Base-by-base conservation (phyloP, 2,329 filamentous ascomycete species). In the Pseudomassariella vexata region DNA sequence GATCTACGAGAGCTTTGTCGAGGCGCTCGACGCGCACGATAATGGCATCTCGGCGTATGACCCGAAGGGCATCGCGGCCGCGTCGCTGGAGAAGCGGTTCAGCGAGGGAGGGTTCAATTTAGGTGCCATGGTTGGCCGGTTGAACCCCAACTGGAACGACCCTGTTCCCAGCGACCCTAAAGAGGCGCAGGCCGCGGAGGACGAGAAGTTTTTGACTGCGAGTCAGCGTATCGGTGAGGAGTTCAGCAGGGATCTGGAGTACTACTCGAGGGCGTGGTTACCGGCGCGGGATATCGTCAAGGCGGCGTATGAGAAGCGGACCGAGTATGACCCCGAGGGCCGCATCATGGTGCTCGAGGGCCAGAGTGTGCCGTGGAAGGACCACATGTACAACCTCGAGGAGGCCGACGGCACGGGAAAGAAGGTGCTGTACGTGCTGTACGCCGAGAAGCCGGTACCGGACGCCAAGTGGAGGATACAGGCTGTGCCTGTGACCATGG, bases 11-110 rank as follows among this genome's bases (percentile, higher is more conserved):
- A 83, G 83, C 60, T 95, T 96, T 59, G 73, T 98, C 56, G 92
- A 98, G 68, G 88, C 92, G 2, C 81, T 98, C 35, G 92, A 98
- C 61, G 92, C 89, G 36, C 90, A 98, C 62, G 92, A 98, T 70
- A 98, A 98, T 59, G 92, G 92, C 46, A 83, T 98, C 54, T 81
- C 80, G 17, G 73, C 70, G 37, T 94, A 94, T 63, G 86, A 95
- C 55, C 70, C 83, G 18, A 70, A 71, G 16, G 79, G 69, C 19
- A 56, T 95, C 12, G 62, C 75, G 19, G 71, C 78, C 19, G 84
- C 85, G 0, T 83, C 82, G 4, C 60, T 95, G 24, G 66, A 84
- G 59, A 92, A 89, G 68, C 80, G 81, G 46, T 95, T 94, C 65
- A 82, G 79, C 47, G 74, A 89, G 50, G 82, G 84, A 37, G 85